These are phyloP conservation scores for Avena atlantica DNA, from an alignment of 176 grass and related monocot species.

Conservation along the genomic window DNA sequence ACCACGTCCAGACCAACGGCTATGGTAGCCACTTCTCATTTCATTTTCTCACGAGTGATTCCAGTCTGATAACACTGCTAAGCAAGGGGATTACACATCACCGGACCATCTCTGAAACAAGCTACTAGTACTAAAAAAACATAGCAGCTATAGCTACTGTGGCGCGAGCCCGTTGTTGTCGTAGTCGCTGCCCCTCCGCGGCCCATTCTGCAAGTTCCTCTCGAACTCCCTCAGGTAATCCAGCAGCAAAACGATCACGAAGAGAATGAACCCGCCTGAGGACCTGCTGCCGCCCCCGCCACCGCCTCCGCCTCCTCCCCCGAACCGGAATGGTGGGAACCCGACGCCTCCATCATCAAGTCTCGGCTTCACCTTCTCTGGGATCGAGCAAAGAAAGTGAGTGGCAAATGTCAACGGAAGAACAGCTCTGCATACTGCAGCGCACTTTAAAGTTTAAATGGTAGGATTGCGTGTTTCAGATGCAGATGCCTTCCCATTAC, in stretches of 20 bases:
- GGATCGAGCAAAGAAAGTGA: not conserved
- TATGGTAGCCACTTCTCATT: conserved; percentile 9
- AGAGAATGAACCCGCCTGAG: conserved; percentile 59
- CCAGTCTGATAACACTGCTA: not conserved
- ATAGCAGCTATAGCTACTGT: conserved; percentile 6
- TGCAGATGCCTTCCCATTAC: conserved; percentile 35
- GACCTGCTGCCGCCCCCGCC: conserved; percentile 49
- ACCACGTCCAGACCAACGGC: not conserved
- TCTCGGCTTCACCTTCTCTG: conserved; percentile 53
- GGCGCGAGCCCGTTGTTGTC: conserved; percentile 42
- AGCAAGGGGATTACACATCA: conserved; percentile 17
- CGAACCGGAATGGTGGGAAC: conserved; percentile 57
- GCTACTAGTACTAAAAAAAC: not conserved
- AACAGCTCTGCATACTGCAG: not conserved
- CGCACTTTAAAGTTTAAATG: not conserved
- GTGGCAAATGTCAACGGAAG: not conserved
- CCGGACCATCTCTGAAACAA: not conserved
- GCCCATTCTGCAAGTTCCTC: conserved; percentile 53
- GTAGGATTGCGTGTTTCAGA: not conserved
- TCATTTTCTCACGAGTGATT: not conserved
- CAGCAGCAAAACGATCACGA: conserved; percentile 54
- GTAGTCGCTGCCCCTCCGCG: conserved; percentile 39
- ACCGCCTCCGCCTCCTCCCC: conserved; percentile 30
- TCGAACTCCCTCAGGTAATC: conserved; percentile 61
- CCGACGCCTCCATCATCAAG: conserved; percentile 56